Base-by-base conservation (phyloP, 2,329 filamentous ascomycete genomes). In the Trichoderma atrobrunneum region DNA sequence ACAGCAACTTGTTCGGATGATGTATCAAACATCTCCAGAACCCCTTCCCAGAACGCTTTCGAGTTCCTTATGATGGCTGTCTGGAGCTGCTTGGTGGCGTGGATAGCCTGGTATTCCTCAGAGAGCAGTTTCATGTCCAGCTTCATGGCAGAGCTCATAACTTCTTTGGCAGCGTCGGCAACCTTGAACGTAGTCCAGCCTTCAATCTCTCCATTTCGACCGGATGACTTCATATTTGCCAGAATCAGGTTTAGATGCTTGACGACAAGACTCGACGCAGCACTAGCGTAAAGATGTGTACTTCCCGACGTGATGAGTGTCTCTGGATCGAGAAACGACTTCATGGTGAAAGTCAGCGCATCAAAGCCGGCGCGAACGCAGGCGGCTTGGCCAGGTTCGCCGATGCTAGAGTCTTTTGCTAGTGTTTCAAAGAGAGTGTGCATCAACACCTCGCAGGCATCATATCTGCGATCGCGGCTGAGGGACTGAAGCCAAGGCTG, bases 361-460 rank as follows among this genome's bases (percentile, higher is more conserved):
- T 87, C 85, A n/a, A 92, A 84, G 0, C 91, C 92, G 69, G 90
- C 88, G 64, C 88, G 85, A 74, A 88, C 90, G 76, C 91, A 92
- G 24, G 88, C 87, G 2, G 87, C 84, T 75, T 88, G 86, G 7
- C 90, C 89, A 64, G 87, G 84, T 36, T 86, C 83, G 1, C 90
- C 87, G 68, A 89, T 88, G 14, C 78, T 80, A 1, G 84, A 79
- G 39, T 88, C 86, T 73, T 89, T 82, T 14, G 85, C 89, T 26
- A 91, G 86, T 7, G 87, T 88, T 70, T 89, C 87, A 56, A 98
- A 88, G 11, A 97, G 87, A 69, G 94, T 90, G 74, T 92, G 88
- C 51, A 93, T 87, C 56, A 98, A 84, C n/a, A 92, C 89, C 73
- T 94, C 90, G 79, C 94, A 95, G 8, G 93, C 92, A 75, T 95